Percentiles rank a stretch among this genome's conserved stretches.
These are phyloP conservation scores for Trichoderma cornu-damae DNA, from an alignment of 2,329 filamentous ascomycete species.

Conservation along the genomic window DNA sequence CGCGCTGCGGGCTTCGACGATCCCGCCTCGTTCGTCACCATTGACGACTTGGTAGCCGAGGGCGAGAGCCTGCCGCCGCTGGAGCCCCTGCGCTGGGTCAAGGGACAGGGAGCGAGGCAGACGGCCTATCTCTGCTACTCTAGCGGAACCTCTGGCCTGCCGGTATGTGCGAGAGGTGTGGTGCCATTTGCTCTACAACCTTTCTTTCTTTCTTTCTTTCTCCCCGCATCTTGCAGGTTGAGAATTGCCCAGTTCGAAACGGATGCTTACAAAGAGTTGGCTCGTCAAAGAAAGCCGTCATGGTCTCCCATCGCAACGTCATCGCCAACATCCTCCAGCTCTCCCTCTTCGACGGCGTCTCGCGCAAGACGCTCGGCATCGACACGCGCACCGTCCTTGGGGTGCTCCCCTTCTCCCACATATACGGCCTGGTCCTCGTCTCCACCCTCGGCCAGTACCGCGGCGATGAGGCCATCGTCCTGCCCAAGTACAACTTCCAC, in stretches of 20 bases:
- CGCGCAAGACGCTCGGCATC: constrained; percentile 35
- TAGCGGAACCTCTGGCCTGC: constrained; percentile 72
- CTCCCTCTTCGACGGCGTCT: constrained; percentile 38
- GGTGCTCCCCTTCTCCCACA: constrained; percentile 75
- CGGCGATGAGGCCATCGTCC: constrained; percentile 67
- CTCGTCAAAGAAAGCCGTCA: constrained; percentile 67
- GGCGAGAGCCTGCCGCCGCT: constrained; percentile 52
- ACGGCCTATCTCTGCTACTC: constrained; percentile 76
- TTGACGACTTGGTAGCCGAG: constrained; percentile 60
- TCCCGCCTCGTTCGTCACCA: constrained; percentile 53
- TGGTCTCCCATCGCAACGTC: constrained; percentile 74
- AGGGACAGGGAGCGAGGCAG: constrained; percentile 61
- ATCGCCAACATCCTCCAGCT: constrained; percentile 71
- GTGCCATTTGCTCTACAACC: too few relatives aligned
- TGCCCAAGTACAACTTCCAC: constrained; percentile 72
- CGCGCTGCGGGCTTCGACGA: constrained; percentile 57
- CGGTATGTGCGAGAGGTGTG: constrained; percentile 46
- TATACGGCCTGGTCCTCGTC: constrained; percentile 71
- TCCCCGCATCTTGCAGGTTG: neutral
- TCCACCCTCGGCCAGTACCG: constrained; percentile 61
- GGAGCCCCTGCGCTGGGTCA: constrained; percentile 53
- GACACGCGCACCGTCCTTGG: constrained; percentile 52
- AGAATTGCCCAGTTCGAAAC: constrained; percentile 21
- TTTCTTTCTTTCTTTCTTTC: too few relatives aligned
- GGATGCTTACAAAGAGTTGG: constrained; percentile 11